phyloP scores from a whole-genome alignment of 495 filamentous ascomycete genomes.

The Beverwykella pulmonaria region DNA sequence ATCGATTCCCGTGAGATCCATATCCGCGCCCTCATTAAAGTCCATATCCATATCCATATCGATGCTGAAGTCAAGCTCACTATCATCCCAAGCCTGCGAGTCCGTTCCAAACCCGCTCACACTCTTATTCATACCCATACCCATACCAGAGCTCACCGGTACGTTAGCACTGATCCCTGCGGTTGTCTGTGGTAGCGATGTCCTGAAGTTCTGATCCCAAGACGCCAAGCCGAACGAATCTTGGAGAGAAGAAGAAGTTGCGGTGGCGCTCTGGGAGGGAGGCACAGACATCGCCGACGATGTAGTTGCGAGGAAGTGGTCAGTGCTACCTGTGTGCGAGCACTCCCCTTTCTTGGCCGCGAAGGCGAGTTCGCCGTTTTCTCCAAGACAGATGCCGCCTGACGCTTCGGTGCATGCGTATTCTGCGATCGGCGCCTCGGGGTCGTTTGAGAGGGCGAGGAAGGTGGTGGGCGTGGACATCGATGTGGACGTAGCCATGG shows the following conservation, averaged over 20 bases:
- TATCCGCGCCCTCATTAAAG: background rate
- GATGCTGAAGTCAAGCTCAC: conserved; percentile 13
- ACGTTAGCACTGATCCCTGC: background rate
- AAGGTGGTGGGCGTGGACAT: conserved; percentile 2
- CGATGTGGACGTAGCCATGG: background rate
- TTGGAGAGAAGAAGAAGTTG: background rate
- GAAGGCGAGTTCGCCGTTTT: conserved; percentile 10
- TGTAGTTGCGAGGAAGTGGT: background rate
- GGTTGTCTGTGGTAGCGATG: conserved; percentile 4
- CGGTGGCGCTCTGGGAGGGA: background rate
- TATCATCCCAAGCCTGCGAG: conserved; percentile 22
- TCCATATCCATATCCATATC: conserved; percentile 33
- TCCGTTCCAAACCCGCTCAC: background rate
- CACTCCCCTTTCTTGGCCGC: background rate
- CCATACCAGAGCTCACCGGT: background rate
- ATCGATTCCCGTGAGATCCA: background rate
- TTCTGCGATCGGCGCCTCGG: conserved; percentile 7
- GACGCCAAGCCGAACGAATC: conserved; percentile 17
- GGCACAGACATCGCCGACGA: background rate
- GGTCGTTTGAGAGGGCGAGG: background rate
- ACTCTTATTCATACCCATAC: background rate
- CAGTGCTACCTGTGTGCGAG: background rate
- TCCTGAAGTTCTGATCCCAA: conserved; percentile 14
- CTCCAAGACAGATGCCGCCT: conserved; percentile 8
- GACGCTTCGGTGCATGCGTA: conserved; percentile 4